Evolutionary conservation across 2,329 filamentous ascomycete species (phyloP).

Genomic region (Fusarium annulatum): DNA sequence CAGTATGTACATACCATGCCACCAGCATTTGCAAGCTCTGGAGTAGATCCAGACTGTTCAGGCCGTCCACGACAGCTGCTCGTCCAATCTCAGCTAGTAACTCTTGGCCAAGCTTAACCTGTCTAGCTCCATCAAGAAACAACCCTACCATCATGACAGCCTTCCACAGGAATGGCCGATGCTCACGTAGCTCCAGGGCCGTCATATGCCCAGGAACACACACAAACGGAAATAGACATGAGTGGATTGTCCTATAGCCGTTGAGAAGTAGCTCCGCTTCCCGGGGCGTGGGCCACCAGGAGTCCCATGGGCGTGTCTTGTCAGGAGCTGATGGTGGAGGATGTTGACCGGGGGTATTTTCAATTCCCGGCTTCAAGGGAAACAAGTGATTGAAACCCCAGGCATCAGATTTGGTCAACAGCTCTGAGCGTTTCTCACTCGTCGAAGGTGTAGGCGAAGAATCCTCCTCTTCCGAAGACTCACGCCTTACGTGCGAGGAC

Average conservation of each 20-base stretch:
- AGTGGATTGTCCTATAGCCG: conserved; percentile 50
- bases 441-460: conserved; percentile 18
- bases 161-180: conserved; percentile 61
- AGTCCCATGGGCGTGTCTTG: conserved; percentile 41
- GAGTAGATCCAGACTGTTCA: conserved; percentile 59
- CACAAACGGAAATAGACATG: conserved; percentile 59
- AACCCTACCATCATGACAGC: conserved; percentile 59
- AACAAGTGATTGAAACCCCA: conserved; percentile 52
- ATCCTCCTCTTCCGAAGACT: conserved; percentile 22
- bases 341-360: conserved; percentile 7
- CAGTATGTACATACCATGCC: conserved; percentile 54
- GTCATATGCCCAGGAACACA: conserved; percentile 52
- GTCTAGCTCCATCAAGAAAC: conserved; percentile 57
- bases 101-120: conserved; percentile 57
- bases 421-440: conserved; percentile 7
- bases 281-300: conserved; percentile 55
- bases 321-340: conserved; percentile 22
- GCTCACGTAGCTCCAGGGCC: conserved; percentile 51
- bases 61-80: conserved; percentile 55
- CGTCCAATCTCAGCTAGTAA: conserved; percentile 57
- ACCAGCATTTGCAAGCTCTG: conserved; percentile 59
- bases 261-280: conserved; percentile 56
- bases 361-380: conserved; percentile 36
- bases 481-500: conserved; percentile 56
- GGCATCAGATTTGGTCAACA: conserved; percentile 15